Percentiles rank a stretch among this genome's conserved stretches.
Conservation (phyloP, 306 rosid species). For the Medicago ruthenica region DNA sequence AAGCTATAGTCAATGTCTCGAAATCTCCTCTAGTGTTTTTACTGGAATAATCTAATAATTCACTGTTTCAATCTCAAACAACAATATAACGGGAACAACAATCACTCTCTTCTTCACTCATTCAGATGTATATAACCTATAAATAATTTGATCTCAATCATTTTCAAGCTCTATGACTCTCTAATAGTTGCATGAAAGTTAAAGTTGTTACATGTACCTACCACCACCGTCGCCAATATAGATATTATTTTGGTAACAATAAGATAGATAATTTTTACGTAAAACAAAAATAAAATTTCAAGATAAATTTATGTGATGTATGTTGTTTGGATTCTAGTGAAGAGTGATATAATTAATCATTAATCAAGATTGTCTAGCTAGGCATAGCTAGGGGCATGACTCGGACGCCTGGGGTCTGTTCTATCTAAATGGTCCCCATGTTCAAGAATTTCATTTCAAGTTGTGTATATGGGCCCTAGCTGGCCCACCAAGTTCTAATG, state of each 20-base stretch:
- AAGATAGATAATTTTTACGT: not conserved
- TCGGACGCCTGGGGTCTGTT: not conserved
- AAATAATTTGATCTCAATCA: not conserved
- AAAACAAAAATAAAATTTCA: not conserved
- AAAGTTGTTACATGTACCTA: not conserved
- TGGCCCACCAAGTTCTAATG: not conserved
- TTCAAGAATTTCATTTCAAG: not conserved
- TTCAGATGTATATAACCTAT: not conserved
- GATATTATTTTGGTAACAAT: too few relatives aligned
- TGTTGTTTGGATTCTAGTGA: not conserved
- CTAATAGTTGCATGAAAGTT: not conserved
- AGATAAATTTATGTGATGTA: not conserved
- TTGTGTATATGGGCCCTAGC: not conserved
- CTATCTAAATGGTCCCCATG: not conserved
- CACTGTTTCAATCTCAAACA: not conserved
- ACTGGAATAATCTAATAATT: not conserved
- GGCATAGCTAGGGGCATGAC: not conserved
- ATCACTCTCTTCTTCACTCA: not conserved
- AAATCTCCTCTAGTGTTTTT: too few relatives aligned
- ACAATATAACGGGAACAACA: too few relatives aligned
- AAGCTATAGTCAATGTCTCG: too few relatives aligned
- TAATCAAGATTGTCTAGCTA: not conserved
- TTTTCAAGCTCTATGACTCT: not conserved
- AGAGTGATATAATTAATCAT: not conserved
- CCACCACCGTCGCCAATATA: not conserved